Evolutionary conservation across 805 yeast genomes (phyloP), one percentile per base, ranked within the genome.

Genomic region (Soucietia sequanensis): DNA sequence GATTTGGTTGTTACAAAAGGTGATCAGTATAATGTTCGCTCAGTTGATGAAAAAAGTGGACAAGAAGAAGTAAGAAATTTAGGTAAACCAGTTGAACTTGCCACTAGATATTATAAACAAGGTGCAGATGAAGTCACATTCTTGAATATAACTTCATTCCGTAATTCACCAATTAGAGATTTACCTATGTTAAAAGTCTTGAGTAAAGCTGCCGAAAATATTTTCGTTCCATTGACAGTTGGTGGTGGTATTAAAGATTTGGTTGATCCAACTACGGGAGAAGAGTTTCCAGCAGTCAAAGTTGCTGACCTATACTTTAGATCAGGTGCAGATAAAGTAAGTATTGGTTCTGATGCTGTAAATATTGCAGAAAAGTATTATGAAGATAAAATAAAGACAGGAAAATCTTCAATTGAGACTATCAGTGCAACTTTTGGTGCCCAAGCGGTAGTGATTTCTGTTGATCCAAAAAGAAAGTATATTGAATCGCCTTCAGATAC

Each of bases 41-140:
- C 55, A 2, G 55, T 60, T 4, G 53, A 46, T 14, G 42, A 37
- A 6, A n/a, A n/a, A n/a, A 48, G 45, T 4, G 73, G 68, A 3
- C 77, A 73, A 20, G 67, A 66, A 29, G 76, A 78, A 43, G 97
- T 93, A 18, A 77, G 97, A 58, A 93, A 93, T 56, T 68, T 93
- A 40, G 99, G 99, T 12, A 93, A 95, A 58, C 99, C 99, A 1
- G 96, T 93, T 0, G 87, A 87, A 53, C 67, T 93, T 59, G 99
- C 99, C 2, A 83, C 88, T 46, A 81, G 80, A 50, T 93, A 93
- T 56, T 93, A 86, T 53, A 64, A 72, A 24, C 97, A 93, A 62
- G 99, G 99, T 19, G 98, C 99, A 0, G 99, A 93, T 57, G 99
- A 93, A 60, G 80, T 93, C 22, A 91, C 98, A 0, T 93, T 93